phyloP scores from a whole-genome alignment of 495 filamentous ascomycete species.

The Parathielavia appendiculata region DNA sequence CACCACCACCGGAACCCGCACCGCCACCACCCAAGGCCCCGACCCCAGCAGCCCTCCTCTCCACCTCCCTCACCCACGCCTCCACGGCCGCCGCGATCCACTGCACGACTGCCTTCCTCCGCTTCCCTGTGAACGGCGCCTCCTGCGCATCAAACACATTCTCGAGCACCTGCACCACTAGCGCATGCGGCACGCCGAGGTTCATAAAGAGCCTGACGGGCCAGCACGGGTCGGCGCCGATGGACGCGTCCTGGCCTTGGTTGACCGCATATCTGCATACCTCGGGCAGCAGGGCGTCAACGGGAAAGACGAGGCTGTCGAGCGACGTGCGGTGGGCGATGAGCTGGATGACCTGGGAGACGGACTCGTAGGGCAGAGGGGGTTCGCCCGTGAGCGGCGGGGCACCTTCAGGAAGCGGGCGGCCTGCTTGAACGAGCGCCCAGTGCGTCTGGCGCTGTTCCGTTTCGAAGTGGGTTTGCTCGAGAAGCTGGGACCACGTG shows the following conservation, averaged over 20 bases:
- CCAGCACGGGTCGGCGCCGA: slow-evolving; percentile 61
- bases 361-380: slow-evolving; percentile 67
- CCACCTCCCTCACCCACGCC: slow-evolving; percentile 41
- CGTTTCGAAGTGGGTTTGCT: slow-evolving; percentile 61
- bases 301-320: slow-evolving; percentile 67
- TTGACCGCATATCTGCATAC: slow-evolving; percentile 74
- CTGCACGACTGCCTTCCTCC: slow-evolving; percentile 37
- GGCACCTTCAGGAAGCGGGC: slow-evolving; percentile 13
- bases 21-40: slow-evolving; percentile 10
- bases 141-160: slow-evolving; percentile 78
- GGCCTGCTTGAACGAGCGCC: slow-evolving; percentile 20
- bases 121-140: slow-evolving; percentile 68
- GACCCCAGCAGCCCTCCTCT: slow-evolving; percentile 31
- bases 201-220: slow-evolving; percentile 74
- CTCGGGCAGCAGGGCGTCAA: slow-evolving; percentile 56
- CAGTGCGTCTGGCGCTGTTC: slow-evolving; percentile 42
- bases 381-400: slow-evolving; percentile 25
- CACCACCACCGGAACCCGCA: neutral
- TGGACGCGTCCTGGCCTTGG: slow-evolving; percentile 59
- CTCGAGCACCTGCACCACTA: slow-evolving; percentile 72
- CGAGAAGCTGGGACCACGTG: slow-evolving; percentile 80
- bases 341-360: slow-evolving; percentile 66
- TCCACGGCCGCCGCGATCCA: slow-evolving; percentile 39
- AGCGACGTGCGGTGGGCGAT: slow-evolving; percentile 75
- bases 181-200: slow-evolving; percentile 68